Conservation (phyloP, 352 stramenopile species). For the Globisporangium apiculatum region DNA sequence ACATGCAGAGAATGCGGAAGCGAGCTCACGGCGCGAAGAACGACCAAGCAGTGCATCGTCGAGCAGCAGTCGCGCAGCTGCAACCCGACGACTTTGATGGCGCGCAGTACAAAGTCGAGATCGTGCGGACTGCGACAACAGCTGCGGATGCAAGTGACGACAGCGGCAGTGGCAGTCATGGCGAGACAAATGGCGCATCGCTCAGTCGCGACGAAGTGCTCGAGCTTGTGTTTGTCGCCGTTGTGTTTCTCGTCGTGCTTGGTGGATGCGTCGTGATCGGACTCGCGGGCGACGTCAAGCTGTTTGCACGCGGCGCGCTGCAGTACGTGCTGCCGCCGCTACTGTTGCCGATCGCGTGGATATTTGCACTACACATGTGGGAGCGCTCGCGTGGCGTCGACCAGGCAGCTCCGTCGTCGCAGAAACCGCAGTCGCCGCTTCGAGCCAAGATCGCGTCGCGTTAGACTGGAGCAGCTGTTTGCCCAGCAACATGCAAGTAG, state of each 20-base stretch:
- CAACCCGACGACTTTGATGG: conserved; percentile 60
- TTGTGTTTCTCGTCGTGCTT: conserved; percentile 25
- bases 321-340: conserved; percentile 40
- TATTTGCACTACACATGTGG: conserved; percentile 39
- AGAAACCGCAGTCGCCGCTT: no score
- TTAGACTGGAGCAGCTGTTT: no score
- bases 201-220: conserved; percentile 20
- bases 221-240: conserved; percentile 23
- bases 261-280: conserved; percentile 29
- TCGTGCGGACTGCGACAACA: conserved; percentile 23
- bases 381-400: conserved; percentile 13
- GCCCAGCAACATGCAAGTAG: no score
- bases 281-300: conserved; percentile 25
- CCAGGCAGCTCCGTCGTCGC: no score
- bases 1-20: no score
- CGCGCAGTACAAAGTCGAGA: conserved; percentile 55
- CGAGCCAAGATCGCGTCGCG: no score
- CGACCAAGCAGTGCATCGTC: background rate
- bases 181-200: background rate
- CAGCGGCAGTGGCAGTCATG: conserved; percentile 1
- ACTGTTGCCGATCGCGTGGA: conserved; percentile 35
- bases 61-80: conserved; percentile 16
- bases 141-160: conserved; percentile 11
- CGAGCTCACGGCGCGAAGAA: background rate
- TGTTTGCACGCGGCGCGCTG: conserved; percentile 26